These are phyloP conservation scores for Sphaerulina vaccinii DNA, from an alignment of 2,329 filamentous ascomycete species.

Conservation along the genomic window DNA sequence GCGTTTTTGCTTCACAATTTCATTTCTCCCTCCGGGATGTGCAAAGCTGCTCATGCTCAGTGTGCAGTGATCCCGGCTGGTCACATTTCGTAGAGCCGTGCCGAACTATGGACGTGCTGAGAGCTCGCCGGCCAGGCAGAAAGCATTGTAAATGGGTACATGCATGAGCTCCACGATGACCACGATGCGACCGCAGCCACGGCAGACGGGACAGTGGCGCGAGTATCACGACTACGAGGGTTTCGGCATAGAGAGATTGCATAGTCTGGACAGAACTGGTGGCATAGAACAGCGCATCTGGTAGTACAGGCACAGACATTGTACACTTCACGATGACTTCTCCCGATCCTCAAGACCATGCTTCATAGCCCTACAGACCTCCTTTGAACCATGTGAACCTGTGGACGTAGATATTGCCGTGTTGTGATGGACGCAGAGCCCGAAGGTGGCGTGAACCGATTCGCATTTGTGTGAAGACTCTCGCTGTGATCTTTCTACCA, in stretches of 20 bases:
- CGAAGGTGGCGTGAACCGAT: slow-evolving; percentile 14
- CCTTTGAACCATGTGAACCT: no score
- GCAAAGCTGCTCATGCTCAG: background rate
- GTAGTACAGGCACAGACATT: no score
- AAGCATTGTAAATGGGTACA: no score
- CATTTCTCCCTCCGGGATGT: background rate
- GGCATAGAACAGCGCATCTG: no score
- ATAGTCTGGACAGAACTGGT: no score
- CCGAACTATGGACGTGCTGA: background rate
- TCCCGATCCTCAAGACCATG: no score
- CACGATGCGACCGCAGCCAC: background rate
- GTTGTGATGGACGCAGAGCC: background rate
- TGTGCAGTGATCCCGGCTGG: background rate
- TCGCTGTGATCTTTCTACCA: slow-evolving; percentile 15
- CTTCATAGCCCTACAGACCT: no score
- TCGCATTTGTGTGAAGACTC: slow-evolving; percentile 17
- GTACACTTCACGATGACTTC: no score
- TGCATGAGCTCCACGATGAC: no score
- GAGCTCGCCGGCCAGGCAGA: background rate
- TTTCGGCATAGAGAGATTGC: no score
- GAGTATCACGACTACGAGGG: no score
- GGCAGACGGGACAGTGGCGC: no score
- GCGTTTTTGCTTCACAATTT: slow-evolving; percentile 30
- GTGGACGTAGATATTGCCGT: background rate
- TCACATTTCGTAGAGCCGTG: background rate